Conservation (phyloP, 768 basidiomycete genomes). For the Mrakia blollopis region DNA sequence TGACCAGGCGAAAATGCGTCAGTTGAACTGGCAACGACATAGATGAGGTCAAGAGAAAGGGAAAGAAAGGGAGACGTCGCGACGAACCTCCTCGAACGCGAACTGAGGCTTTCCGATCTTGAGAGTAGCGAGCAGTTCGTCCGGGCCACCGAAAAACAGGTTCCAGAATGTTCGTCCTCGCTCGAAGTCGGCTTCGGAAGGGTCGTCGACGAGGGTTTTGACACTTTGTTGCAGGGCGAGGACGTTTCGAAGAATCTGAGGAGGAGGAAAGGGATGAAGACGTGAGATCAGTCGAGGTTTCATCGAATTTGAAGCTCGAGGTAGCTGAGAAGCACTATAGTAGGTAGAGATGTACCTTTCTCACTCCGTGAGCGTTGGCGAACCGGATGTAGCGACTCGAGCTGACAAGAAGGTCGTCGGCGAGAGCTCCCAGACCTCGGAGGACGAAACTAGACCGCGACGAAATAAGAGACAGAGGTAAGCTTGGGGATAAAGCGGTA, state of each 20-base stretch:
- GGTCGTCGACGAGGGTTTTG: conserved; percentile 59
- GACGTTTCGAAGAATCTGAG: conserved; percentile 70
- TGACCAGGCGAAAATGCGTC: not conserved
- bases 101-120: not conserved
- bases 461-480: not conserved
- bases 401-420: conserved; percentile 74
- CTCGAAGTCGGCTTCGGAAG: conserved; percentile 66
- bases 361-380: conserved; percentile 69
- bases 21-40: no score
- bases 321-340: not conserved
- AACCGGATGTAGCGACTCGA: conserved; percentile 65
- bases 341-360: conserved; percentile 49
- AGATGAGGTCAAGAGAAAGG: not conserved
- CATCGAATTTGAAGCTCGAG: not conserved
- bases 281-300: not conserved
- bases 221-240: conserved; percentile 87
- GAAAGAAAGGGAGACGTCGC: not conserved
- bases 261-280: not conserved
- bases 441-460: conserved; percentile 66
- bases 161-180: conserved; percentile 74
- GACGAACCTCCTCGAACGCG: conserved; percentile 12
- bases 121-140: not conserved
- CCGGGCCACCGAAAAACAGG: conserved; percentile 51
- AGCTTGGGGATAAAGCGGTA: not conserved
- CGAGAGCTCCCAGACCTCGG: conserved; percentile 72